These are phyloP conservation scores for Gastrolobium bilobum DNA, from an alignment of 306 rosid genomes.

Conservation along the genomic window DNA sequence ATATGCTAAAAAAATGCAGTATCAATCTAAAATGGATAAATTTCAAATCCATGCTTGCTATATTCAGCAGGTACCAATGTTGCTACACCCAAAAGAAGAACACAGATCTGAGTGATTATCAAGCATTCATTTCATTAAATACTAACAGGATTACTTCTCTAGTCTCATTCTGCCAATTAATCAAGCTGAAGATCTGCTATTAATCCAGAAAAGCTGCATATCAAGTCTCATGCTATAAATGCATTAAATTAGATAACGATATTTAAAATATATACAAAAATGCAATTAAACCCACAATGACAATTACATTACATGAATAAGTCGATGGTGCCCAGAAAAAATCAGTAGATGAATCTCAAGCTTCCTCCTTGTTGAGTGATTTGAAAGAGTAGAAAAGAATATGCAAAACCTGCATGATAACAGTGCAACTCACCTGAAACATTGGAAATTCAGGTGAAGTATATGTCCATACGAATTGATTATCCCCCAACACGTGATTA, in stretches of 20 bases:
- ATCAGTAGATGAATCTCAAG: constrained; percentile 1
- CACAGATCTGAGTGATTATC: background rate
- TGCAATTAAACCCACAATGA: background rate
- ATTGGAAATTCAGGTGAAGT: constrained; percentile 77
- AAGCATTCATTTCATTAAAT: constrained; percentile 21
- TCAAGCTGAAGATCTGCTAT: constrained; percentile 20
- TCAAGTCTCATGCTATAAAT: constrained; percentile 8
- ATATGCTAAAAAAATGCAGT: background rate
- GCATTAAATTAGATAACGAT: constrained; percentile 1
- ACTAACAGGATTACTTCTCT: constrained; percentile 3
- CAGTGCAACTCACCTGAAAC: constrained; percentile 62
- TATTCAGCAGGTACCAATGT: constrained; percentile 23
- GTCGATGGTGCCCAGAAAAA: background rate
- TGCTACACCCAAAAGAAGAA: background rate
- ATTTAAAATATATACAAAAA: constrained; percentile 4
- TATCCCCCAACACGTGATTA: constrained; percentile 23
- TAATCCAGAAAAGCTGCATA: constrained; percentile 15
- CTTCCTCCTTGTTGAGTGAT: constrained; percentile 1
- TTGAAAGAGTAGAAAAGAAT: constrained; percentile 2
- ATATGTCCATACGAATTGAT: constrained; percentile 62
- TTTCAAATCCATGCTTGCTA: constrained; percentile 23
- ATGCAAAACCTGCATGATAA: constrained; percentile 25
- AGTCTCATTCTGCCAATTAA: constrained; percentile 13
- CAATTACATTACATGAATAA: background rate
- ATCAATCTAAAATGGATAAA: constrained; percentile 15